A percentile compares a stretch with the other conserved stretches of the same genome.
Evolutionary conservation across 208 protist genomes (phyloP).

Genomic region (Trypanosoma scelopori): DNA sequence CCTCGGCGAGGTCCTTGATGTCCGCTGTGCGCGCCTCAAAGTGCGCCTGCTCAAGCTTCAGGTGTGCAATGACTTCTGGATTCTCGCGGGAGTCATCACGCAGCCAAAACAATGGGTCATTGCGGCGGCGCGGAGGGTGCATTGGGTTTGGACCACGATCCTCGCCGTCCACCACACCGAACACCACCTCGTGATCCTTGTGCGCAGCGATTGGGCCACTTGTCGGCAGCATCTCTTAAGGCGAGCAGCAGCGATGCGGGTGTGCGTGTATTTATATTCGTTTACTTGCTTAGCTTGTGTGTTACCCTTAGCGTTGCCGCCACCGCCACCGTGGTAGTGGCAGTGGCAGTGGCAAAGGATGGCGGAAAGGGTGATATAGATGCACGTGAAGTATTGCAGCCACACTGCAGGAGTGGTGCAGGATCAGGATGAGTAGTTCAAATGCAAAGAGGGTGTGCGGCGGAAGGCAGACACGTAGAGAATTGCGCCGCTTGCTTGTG

Average conservation of each 20-base stretch:
- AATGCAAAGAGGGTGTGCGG: conserved; percentile 8
- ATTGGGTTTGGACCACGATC: conserved; percentile 85
- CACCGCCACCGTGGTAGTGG: no score
- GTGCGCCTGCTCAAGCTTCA: conserved; percentile 81
- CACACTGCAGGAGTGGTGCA: no score
- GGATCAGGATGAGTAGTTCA: no score
- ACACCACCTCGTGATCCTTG: conserved; percentile 67
- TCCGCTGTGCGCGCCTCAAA: conserved; percentile 67
- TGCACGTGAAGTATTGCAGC: no score
- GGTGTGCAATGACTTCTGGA: conserved; percentile 77
- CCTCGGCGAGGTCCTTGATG: conserved; percentile 50
- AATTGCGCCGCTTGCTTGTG: no score
- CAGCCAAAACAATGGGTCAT: conserved; percentile 87
- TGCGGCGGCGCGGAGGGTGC: conserved; percentile 67
- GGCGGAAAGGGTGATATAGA: background rate
- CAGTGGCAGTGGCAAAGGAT: background rate
- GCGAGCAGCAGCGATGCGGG: background rate
- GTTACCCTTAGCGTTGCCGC: background rate
- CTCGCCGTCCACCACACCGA: conserved; percentile 81
- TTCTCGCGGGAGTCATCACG: conserved; percentile 74
- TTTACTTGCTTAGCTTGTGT: background rate
- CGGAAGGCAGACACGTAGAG: conserved; percentile 14
- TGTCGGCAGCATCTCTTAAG: conserved; percentile 8
- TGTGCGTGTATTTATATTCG: background rate
- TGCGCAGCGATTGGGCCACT: conserved; percentile 59